These are phyloP conservation scores for Pseudognaphalium luteoalbum DNA, from an alignment of 129 eudicot genomes.

Conservation along the genomic window DNA sequence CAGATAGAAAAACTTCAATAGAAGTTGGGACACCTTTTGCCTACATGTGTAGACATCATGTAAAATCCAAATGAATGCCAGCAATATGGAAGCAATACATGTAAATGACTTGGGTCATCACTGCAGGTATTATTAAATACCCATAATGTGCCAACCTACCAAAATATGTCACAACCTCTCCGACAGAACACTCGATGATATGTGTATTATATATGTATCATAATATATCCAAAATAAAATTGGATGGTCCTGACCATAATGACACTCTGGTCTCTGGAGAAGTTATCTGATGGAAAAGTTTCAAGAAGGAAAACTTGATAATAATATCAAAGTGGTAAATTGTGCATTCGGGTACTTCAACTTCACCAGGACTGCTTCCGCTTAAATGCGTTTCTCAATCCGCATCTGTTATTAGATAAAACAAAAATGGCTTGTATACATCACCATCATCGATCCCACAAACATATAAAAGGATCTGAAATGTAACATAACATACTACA, in stretches of 20 bases:
- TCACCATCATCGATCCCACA: neutral
- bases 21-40: neutral
- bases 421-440: slow-evolving; percentile 29
- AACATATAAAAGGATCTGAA: slow-evolving; percentile 15
- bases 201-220: neutral
- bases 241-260: neutral
- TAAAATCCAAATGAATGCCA: slow-evolving; percentile 18
- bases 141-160: slow-evolving; percentile 3
- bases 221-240: neutral
- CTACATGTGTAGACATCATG: slow-evolving; percentile 1
- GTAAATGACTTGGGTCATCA: slow-evolving; percentile 1
- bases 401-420: slow-evolving; percentile 29
- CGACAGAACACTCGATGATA: slow-evolving; percentile 8
- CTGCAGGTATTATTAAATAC: neutral
- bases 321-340: slow-evolving; percentile 13
- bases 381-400: slow-evolving; percentile 18
- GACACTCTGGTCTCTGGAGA: neutral
- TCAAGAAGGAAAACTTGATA: neutral
- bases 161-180: slow-evolving; percentile 13
- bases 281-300: neutral
- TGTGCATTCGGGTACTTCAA: slow-evolving; percentile 15
- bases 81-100: slow-evolving; percentile 18
- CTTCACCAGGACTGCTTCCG: slow-evolving; percentile 17
- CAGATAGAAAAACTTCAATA: neutral
- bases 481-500: slow-evolving; percentile 33